Evolutionary conservation across 2,329 filamentous ascomycete genomes (phyloP), one percentile per base, ranked within the genome.

Genomic region (Fusarium devonianum): DNA sequence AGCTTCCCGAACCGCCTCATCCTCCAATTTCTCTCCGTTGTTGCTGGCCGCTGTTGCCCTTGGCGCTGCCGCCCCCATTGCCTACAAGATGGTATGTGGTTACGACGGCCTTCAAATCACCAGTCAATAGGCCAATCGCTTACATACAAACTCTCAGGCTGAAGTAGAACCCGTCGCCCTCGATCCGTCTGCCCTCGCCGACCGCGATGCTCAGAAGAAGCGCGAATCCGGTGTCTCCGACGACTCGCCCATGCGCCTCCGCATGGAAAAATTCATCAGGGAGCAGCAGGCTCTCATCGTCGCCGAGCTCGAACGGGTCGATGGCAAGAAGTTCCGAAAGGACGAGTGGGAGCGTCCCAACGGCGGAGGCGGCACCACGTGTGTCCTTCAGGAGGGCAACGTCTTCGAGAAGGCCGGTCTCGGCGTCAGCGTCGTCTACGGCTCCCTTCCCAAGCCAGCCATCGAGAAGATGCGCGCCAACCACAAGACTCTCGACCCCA

Each of bases 341-440:
- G 94, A 99, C 75, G 87, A 88, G 59, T 99, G 94, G 94, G 81
- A 85, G 54, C 86, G 94, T 40, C 87, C 89, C 49, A 87, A 92
- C 68, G 94, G 94, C 43, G 94, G 94, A 30, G 94, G 94, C 46
- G 94, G 94, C 59, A 92, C 93, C 64, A 95, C 91, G 12, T 96
- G 92, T 73, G 92, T 99, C 28, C 79, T 99, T 13, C 94, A 99
- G 72, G 92, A 97, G 60, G 92, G 94, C 62, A 93, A 95, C 56
- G 91, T 97, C 39, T 99, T 99, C 67, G 94, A 99, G 73, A 99
- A 99, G 76, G 94, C 90, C 33, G 94, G 94, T 21, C 92, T 97
- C 51, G 96, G 96, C 68, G 92, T 93, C 67, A 95, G 90, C 48
- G 86, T 97, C 54, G 94, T 99, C 38, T 97, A 99, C 69, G 94